Evolutionary conservation across 805 yeast genomes (phyloP), one percentile per base, ranked within the genome.

Genomic region (Millerago galiae): DNA sequence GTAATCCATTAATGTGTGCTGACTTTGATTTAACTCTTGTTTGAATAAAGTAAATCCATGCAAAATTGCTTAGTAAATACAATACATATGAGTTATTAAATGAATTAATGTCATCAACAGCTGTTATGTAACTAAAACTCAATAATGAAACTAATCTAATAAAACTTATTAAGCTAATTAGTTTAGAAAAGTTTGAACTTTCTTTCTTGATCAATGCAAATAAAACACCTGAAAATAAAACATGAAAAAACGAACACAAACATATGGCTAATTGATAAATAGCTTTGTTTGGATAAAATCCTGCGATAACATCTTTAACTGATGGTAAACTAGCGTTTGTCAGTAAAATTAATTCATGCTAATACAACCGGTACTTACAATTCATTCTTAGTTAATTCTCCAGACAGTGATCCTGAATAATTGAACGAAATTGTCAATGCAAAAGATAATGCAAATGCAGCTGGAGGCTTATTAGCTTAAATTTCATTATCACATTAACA

Each of bases 191-290:
- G 3, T 28, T 18, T 10, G 9, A 2, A 13, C 21, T 28, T n/a
- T 26, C 38, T 2, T 34, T 6, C 3, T 14, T 16, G 17, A 51
- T 18, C 2, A 21, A 8, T 2, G 13, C 15, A 21, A 21, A 30
- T 14, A 43, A 21, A 2, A 38, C 17, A 6, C 13, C 11, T 6
- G 34, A 24, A 11, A 44, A 41, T 7, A 43, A 6, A 1, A 44
- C 8, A 2, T 41, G 40, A 14, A 50, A 34, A 16, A 42, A 48
- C 5, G 54, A 46, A 5, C 41, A 28, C 3, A 51, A 16, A 1
- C 49, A 53, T 12, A 48, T 46, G 1, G 33, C 31, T 3, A 51
- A 42, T 29, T 51, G 48, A 27, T 42, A 51, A 3, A 51, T 34
- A 4, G 52, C 41, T 17, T 41, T 49, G 10, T 40, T 45, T 12